These are phyloP conservation scores for Piromyces finnis DNA, from an alignment of 192 early-diverging fungal species.

Conservation along the genomic window DNA sequence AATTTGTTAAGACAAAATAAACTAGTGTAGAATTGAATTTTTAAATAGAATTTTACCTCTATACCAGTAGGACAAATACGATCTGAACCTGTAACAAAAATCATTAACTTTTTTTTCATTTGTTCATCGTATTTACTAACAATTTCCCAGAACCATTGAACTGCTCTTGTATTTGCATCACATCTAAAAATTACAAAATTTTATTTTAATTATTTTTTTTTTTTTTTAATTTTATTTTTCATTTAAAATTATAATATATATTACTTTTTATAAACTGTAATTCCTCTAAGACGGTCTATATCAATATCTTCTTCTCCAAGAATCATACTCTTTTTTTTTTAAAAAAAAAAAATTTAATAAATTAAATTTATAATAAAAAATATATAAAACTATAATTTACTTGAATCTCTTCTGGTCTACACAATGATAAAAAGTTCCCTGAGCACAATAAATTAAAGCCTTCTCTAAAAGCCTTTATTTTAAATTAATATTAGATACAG, in stretches of 20 bases:
- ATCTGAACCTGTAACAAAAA: not conserved
- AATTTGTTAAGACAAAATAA: too few species aligned
- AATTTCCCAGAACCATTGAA: not conserved
- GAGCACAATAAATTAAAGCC: not conserved
- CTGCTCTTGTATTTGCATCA: not conserved
- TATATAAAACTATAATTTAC: not conserved
- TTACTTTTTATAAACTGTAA: not conserved
- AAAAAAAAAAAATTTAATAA: too few species aligned
- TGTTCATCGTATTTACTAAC: not conserved
- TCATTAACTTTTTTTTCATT: not conserved
- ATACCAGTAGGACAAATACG: not conserved
- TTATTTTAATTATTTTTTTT: too few species aligned
- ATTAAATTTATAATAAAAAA: too few species aligned
- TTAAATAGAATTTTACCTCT: not conserved
- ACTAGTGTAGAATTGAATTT: too few species aligned
- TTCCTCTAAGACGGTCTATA: not conserved
- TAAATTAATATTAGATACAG: too few species aligned
- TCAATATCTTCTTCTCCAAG: not conserved
- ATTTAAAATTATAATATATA: too few species aligned
- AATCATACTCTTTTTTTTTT: not conserved
- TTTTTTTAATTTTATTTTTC: too few species aligned
- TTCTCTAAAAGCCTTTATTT: not conserved
- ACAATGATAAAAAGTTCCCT: not conserved
- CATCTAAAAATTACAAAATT: not conserved
- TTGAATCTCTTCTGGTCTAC: not conserved